A percentile compares a stretch with the other conserved stretches of the same genome.
These are phyloP conservation scores for Penicillium nordicum DNA, from an alignment of 2,329 filamentous ascomycete genomes.

Conservation along the genomic window DNA sequence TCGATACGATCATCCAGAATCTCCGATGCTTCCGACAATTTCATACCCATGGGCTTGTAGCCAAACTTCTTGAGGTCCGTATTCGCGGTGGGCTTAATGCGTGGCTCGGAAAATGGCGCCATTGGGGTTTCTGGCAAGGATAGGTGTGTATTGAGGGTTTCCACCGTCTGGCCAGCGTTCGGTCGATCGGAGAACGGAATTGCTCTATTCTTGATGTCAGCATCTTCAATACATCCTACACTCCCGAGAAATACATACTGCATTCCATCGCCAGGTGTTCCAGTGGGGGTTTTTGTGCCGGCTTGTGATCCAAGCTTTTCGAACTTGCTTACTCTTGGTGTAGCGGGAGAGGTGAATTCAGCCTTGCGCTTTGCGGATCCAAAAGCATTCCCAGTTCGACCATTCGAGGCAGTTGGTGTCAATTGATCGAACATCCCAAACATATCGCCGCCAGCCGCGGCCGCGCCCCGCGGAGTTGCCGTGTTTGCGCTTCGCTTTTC, in stretches of 20 bases:
- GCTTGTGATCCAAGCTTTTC: slow-evolving; percentile 52
- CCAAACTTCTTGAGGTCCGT: slow-evolving; percentile 86
- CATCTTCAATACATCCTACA: neutral
- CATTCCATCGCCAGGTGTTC: slow-evolving; percentile 30
- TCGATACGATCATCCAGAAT: slow-evolving; percentile 94
- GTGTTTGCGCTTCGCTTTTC: slow-evolving; percentile 60
- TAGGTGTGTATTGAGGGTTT: slow-evolving; percentile 77
- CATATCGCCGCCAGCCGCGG: slow-evolving; percentile 61
- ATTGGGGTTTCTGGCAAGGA: slow-evolving; percentile 64
- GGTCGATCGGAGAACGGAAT: slow-evolving; percentile 70
- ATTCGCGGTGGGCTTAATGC: slow-evolving; percentile 79
- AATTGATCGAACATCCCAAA: slow-evolving; percentile 79
- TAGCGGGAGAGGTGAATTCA: slow-evolving; percentile 47
- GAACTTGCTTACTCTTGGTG: slow-evolving; percentile 42
- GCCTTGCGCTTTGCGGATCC: slow-evolving; percentile 54
- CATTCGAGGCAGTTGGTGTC: slow-evolving; percentile 59
- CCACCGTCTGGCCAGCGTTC: slow-evolving; percentile 76
- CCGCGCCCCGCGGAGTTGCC: slow-evolving; percentile 57
- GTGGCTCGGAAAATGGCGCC: slow-evolving; percentile 68
- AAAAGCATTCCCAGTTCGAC: slow-evolving; percentile 28
- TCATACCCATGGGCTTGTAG: slow-evolving; percentile 94
- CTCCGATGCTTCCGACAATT: slow-evolving; percentile 85
- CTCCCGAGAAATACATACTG: slow-evolving; percentile 34
- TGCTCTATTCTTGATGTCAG: slow-evolving; percentile 39
- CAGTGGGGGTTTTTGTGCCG: slow-evolving; percentile 36